These are phyloP conservation scores for Elongisporangium undulatum DNA, from an alignment of 352 stramenopile genomes.

Conservation along the genomic window DNA sequence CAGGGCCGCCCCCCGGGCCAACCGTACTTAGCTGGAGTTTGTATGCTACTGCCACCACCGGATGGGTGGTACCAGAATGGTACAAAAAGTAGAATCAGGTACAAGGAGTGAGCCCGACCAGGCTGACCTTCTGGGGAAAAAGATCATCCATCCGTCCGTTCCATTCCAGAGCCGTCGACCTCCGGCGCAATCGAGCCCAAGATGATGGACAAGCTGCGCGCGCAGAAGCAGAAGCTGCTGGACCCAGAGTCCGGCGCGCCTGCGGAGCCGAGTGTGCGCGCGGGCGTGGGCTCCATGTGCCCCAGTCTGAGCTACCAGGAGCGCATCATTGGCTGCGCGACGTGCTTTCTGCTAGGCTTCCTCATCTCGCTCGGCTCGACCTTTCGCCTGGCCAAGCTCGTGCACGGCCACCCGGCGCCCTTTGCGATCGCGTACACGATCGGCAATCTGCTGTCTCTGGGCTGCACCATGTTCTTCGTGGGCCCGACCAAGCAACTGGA, in stretches of 20 bases:
- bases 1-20: background rate
- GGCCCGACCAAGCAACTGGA: slow-evolving; percentile 76
- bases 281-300: slow-evolving; percentile 37
- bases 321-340: slow-evolving; percentile 73
- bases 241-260: slow-evolving; percentile 50
- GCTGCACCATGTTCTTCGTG: slow-evolving; percentile 84
- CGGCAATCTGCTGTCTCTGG: slow-evolving; percentile 79
- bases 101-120: background rate
- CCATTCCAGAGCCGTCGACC: background rate
- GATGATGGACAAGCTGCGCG: slow-evolving; percentile 64
- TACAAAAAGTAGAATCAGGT: background rate
- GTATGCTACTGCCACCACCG: background rate
- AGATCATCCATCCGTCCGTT: background rate
- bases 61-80: background rate
- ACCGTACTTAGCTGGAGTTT: background rate
- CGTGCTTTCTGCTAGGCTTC: slow-evolving; percentile 80
- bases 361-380: slow-evolving; percentile 80
- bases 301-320: slow-evolving; percentile 82
- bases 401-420: slow-evolving; percentile 68
- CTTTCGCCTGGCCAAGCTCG: slow-evolving; percentile 69
- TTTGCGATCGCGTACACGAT: slow-evolving; percentile 87
- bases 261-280: slow-evolving; percentile 22
- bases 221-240: slow-evolving; percentile 79
- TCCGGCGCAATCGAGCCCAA: too few relatives aligned
- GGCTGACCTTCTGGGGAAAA: background rate